Evolutionary conservation across 2,329 filamentous ascomycete species (phyloP).

Genomic region (Alternaria novae-zelandiae): DNA sequence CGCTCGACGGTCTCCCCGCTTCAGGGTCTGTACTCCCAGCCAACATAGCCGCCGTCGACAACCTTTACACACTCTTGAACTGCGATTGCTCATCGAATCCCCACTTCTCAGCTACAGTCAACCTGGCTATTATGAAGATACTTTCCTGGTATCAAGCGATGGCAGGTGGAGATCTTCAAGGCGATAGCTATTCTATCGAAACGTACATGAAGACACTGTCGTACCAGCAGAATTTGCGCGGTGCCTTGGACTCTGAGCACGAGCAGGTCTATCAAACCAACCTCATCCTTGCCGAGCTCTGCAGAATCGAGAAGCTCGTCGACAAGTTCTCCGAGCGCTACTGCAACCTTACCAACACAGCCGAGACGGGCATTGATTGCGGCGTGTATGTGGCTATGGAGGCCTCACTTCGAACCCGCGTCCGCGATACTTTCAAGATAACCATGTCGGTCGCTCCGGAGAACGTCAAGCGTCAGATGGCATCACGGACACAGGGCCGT

Average conservation of each 20-base stretch:
- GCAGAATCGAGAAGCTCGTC: conserved; percentile 47
- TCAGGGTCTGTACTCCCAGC: conserved; percentile 40
- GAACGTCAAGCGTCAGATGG: conserved; percentile 43
- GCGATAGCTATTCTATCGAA: conserved; percentile 21
- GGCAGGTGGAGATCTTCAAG: conserved; percentile 31
- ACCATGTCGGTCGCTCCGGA: conserved; percentile 45
- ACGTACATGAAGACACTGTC: conserved; percentile 39
- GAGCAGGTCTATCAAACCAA: conserved; percentile 42
- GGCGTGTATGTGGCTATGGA: conserved; percentile 41
- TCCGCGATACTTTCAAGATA: conserved; percentile 47
- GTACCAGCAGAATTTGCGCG: conserved; percentile 32
- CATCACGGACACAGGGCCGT: conserved; percentile 36
- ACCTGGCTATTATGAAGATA: conserved; percentile 44
- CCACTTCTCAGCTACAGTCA: conserved; percentile 47
- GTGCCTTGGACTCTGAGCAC: conserved; percentile 33
- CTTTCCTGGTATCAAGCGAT: conserved; percentile 48
- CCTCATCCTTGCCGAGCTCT: conserved; percentile 41
- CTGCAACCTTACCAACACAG: conserved; percentile 31
- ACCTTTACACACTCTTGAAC: conserved; percentile 38
- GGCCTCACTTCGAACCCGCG: conserved; percentile 40
- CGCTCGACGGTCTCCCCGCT: conserved; percentile 33
- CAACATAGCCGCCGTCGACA: conserved; percentile 45
- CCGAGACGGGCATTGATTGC: conserved; percentile 35
- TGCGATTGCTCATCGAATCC: conserved; percentile 46
- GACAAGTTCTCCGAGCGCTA: conserved; percentile 47